Evolutionary conservation across 768 basidiomycete species (phyloP).

Genomic region (Boletus sp.): DNA sequence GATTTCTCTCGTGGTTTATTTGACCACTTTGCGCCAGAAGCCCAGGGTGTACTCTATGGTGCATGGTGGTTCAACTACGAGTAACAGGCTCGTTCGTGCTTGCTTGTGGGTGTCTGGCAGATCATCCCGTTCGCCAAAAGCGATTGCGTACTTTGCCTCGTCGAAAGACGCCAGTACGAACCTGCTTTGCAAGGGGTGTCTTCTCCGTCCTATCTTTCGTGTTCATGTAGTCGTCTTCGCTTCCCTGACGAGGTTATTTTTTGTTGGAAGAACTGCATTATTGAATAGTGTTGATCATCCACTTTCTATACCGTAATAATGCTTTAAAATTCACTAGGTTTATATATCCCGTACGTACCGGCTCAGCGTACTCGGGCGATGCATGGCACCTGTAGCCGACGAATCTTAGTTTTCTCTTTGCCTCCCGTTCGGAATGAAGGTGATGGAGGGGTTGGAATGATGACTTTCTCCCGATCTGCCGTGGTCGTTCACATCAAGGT

Average conservation of each 20-base stretch:
- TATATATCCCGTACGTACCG: neutral
- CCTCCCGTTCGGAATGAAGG: neutral
- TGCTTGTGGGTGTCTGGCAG: neutral
- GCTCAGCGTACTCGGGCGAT: neutral
- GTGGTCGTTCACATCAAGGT: too few species aligned
- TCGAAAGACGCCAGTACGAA: neutral
- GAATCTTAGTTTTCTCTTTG: neutral
- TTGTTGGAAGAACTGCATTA: neutral
- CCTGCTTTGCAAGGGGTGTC: neutral
- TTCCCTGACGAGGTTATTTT: neutral
- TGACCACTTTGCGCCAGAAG: slow-evolving; percentile 46
- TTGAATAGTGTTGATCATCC: neutral
- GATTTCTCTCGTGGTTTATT: slow-evolving; percentile 73
- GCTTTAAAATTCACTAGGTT: neutral
- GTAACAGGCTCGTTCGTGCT: neutral
- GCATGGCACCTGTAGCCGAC: neutral
- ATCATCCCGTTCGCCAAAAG: neutral
- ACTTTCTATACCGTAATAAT: neutral
- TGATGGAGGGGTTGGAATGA: neutral
- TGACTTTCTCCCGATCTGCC: neutral
- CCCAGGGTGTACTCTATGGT: slow-evolving; percentile 55
- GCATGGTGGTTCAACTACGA: slow-evolving; percentile 55
- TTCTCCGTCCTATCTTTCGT: slow-evolving; percentile 3
- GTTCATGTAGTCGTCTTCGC: neutral
- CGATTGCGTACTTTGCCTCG: neutral